Conservation (phyloP, 1,139 yeast genomes). For the Saccharomyces hybrid region DNA sequence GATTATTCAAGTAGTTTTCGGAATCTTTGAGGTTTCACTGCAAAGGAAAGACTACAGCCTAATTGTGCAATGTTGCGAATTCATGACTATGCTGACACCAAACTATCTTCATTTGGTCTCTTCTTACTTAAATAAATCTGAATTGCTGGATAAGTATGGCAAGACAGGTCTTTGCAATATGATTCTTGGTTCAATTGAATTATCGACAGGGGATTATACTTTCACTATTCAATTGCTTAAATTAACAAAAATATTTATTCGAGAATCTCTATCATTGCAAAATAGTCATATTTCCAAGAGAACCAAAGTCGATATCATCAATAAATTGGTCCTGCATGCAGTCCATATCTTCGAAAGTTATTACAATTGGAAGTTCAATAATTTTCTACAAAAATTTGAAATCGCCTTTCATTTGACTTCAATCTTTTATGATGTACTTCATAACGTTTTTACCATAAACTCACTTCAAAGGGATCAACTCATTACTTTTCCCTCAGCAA, state of each 20-base stretch:
- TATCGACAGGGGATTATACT: constrained; percentile 56
- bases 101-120: constrained; percentile 64
- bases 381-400: constrained; percentile 49
- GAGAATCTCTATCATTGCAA: constrained; percentile 36
- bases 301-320: constrained; percentile 49
- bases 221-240: constrained; percentile 56
- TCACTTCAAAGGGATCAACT: constrained; percentile 19
- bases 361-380: constrained; percentile 57
- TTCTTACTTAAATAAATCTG: constrained; percentile 66
- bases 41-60: constrained; percentile 46
- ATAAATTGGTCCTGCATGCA: constrained; percentile 50
- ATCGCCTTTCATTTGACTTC: constrained; percentile 53
- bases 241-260: constrained; percentile 47
- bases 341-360: constrained; percentile 69
- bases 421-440: constrained; percentile 50
- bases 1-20: constrained; percentile 58
- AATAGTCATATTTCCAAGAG: constrained; percentile 37
- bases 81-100: constrained; percentile 44
- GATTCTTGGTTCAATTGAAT: constrained; percentile 67
- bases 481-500: constrained; percentile 34
- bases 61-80: constrained; percentile 43
- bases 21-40: constrained; percentile 61
- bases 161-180: constrained; percentile 60
- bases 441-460: constrained; percentile 52
- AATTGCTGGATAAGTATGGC: constrained; percentile 56